These are phyloP conservation scores for Sphaerulina vaccinii DNA, from an alignment of 2,329 filamentous ascomycete genomes.

Conservation along the genomic window DNA sequence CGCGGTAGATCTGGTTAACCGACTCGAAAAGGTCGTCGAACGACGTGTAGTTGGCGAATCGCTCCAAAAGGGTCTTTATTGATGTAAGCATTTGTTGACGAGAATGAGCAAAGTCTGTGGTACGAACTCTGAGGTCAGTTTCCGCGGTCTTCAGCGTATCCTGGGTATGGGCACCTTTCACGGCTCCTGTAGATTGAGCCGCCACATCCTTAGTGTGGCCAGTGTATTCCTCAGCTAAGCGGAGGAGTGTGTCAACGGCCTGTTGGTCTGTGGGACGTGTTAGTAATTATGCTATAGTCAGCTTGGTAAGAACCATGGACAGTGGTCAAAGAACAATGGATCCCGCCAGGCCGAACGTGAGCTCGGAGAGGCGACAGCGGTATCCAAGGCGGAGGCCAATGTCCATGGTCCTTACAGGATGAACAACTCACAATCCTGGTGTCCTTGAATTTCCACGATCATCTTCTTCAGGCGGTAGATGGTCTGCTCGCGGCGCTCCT, in stretches of 20 bases:
- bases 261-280: constrained; percentile 61
- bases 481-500: constrained; percentile 88
- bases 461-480: constrained; percentile 97
- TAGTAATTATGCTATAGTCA: constrained; percentile 26
- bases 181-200: constrained; percentile 63
- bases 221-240: constrained; percentile 80
- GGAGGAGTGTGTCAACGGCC: constrained; percentile 84
- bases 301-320: neutral
- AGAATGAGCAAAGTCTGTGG: constrained; percentile 41
- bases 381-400: too few relatives aligned
- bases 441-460: constrained; percentile 92
- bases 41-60: constrained; percentile 93
- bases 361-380: too few relatives aligned
- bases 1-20: constrained; percentile 79
- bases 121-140: constrained; percentile 69
- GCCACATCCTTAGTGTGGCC: constrained; percentile 68
- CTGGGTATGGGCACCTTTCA: constrained; percentile 69
- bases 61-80: constrained; percentile 77
- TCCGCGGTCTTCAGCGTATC: constrained; percentile 69
- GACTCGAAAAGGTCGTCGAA: constrained; percentile 81
- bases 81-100: constrained; percentile 51
- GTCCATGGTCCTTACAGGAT: neutral
- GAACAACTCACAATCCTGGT: constrained; percentile 70
- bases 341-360: too few relatives aligned
- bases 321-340: neutral